Conservation (phyloP, 495 filamentous ascomycete genomes). For the Hypoxylon lienhwacheense region DNA sequence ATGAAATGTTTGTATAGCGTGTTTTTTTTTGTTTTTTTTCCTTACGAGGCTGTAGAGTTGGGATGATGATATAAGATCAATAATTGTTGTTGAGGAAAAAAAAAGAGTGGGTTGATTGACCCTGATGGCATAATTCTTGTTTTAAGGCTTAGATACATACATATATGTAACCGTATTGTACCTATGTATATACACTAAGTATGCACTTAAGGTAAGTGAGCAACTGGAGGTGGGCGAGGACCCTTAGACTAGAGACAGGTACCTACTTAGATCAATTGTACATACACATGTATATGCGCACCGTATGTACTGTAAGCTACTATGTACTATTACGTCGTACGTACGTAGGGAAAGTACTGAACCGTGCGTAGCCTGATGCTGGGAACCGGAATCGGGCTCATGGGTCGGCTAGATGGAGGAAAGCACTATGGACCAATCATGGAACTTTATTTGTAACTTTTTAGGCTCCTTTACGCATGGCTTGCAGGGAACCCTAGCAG, state of each 20-base stretch:
- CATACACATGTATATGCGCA: too few relatives aligned
- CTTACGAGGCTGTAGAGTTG: conserved; percentile 16
- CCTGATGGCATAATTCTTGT: too few relatives aligned
- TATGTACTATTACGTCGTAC: too few relatives aligned
- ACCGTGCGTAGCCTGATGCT: conserved; percentile 13
- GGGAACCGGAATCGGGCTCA: conserved; percentile 30
- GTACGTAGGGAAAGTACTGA: too few relatives aligned
- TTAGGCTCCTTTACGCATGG: conserved; percentile 21
- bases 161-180: background rate
- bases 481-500: conserved; percentile 21
- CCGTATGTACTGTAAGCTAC: too few relatives aligned
- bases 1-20: conserved; percentile 1
- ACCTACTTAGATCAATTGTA: too few relatives aligned
- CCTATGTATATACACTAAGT: conserved; percentile 13
- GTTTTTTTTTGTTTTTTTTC: background rate
- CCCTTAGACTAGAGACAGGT: too few relatives aligned
- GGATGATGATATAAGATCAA: conserved; percentile 1
- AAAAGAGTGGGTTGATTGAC: conserved; percentile 15
- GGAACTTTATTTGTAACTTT: conserved; percentile 1
- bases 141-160: too few relatives aligned
- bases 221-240: too few relatives aligned
- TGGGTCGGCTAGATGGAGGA: conserved; percentile 17
- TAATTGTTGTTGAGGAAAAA: conserved; percentile 4
- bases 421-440: conserved; percentile 10
- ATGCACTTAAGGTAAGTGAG: conserved; percentile 1